Conservation (phyloP, 768 basidiomycete genomes). For the Suillus alpinus region DNA sequence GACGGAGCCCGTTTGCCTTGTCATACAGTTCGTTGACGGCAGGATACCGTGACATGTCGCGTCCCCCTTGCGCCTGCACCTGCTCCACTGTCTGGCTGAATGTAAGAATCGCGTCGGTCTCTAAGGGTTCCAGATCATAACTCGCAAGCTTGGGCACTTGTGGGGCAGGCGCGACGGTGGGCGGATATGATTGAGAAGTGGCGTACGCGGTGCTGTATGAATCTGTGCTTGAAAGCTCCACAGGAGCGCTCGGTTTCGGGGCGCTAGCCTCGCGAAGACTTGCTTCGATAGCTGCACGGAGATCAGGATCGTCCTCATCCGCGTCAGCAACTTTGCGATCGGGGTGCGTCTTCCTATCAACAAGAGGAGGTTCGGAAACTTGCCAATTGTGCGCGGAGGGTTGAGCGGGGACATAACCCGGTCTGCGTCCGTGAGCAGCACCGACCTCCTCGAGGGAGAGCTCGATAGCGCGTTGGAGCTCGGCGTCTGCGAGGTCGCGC, state of each 20-base stretch:
- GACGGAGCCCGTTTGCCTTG: conserved; percentile 72
- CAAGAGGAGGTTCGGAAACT: conserved; percentile 63
- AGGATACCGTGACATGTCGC: conserved; percentile 78
- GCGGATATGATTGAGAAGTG: conserved; percentile 45
- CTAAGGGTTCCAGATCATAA: conserved; percentile 79
- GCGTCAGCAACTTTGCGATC: conserved; percentile 30
- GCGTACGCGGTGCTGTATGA: conserved; percentile 28
- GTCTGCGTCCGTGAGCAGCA: conserved; percentile 45
- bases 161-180: conserved; percentile 36
- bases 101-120: conserved; percentile 83
- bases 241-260: conserved; percentile 76
- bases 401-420: conserved; percentile 70
- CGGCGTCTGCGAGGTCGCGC: conserved; percentile 73
- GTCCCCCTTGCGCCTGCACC: conserved; percentile 71
- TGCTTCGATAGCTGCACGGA: conserved; percentile 93
- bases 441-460: conserved; percentile 81
- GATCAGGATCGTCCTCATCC: conserved; percentile 89
- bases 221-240: conserved; percentile 55
- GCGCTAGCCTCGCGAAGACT: conserved; percentile 83
- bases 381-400: conserved; percentile 54
- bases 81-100: conserved; percentile 91
- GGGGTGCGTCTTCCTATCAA: conserved; percentile 55
- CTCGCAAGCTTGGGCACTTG: conserved; percentile 57
- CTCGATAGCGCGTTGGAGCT: conserved; percentile 91
- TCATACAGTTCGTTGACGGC: conserved; percentile 84